Percentiles rank a stretch among this genome's conserved stretches.
These are phyloP conservation scores for Artemisia argyi DNA, from an alignment of 129 eudicot genomes.

Conservation along the genomic window DNA sequence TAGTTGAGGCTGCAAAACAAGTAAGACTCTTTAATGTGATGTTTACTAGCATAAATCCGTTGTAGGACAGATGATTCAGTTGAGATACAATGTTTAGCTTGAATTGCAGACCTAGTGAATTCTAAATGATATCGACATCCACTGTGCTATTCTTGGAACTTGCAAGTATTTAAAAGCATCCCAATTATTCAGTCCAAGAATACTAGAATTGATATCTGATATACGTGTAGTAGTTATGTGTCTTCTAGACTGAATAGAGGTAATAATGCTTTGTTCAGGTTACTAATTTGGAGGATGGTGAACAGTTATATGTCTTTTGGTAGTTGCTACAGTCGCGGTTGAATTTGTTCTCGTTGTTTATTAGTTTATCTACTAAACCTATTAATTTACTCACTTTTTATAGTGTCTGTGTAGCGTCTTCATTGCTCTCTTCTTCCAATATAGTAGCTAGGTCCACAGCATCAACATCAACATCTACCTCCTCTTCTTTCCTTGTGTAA, in stretches of 20 bases:
- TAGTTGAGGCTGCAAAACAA: constrained; percentile 80
- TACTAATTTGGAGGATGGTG: neutral
- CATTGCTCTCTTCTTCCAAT: no score
- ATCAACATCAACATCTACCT: no score
- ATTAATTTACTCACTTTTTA: no score
- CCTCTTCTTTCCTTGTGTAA: no score
- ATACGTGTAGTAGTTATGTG: neutral
- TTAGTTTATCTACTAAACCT: no score
- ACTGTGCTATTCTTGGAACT: neutral
- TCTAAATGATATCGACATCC: neutral
- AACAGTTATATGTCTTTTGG: no score
- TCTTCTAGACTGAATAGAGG: constrained; percentile 9
- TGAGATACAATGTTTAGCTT: neutral
- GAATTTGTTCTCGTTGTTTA: no score
- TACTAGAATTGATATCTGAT: neutral
- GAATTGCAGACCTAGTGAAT: neutral
- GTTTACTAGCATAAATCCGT: neutral
- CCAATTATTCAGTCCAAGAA: neutral
- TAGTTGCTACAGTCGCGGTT: no score
- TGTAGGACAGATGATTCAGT: neutral
- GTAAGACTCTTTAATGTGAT: constrained; percentile 39
- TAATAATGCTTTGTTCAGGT: constrained; percentile 6
- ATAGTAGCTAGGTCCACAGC: no score
- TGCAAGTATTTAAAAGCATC: neutral
- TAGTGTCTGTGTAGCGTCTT: no score